Evolutionary conservation across 73 alveolate genomes (phyloP).

Genomic region (Paramecium pentaurelia): DNA sequence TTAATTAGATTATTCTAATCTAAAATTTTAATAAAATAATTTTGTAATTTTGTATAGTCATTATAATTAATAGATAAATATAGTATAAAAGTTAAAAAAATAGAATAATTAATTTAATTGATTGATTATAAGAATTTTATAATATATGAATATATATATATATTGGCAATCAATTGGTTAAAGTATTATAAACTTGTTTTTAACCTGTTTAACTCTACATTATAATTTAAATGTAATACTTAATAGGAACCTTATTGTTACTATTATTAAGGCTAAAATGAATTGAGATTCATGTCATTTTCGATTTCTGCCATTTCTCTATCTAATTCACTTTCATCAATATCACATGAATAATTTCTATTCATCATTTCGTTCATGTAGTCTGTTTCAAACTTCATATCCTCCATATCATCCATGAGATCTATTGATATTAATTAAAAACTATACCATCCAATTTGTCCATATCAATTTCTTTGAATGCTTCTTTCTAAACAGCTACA

Average conservation of each 20-base stretch:
- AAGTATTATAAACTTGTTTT: background rate
- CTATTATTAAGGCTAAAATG: background rate
- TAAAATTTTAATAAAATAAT: no score
- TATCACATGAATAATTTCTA: constrained; percentile 54
- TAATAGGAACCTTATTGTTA: background rate
- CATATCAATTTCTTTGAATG: constrained; percentile 54
- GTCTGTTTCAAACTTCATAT: constrained; percentile 59
- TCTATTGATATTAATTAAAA: background rate
- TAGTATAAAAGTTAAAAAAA: background rate
- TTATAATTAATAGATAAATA: background rate
- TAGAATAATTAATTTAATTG: background rate
- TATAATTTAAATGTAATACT: background rate
- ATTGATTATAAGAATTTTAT: background rate
- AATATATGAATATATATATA: background rate
- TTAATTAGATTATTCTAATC: background rate
- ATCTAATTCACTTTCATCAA: constrained; percentile 59
- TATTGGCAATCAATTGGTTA: background rate
- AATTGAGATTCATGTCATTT: constrained; percentile 16
- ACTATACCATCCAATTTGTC: constrained; percentile 49
- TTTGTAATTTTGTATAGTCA: background rate
- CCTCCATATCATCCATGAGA: constrained; percentile 62
- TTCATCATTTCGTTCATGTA: constrained; percentile 63
- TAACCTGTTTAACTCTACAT: background rate
- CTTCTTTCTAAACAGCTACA: constrained; percentile 32
- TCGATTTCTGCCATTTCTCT: constrained; percentile 51